Evolutionary conservation across 176 grass and related monocot species (phyloP).

Genomic region (Carex myosuroides): DNA sequence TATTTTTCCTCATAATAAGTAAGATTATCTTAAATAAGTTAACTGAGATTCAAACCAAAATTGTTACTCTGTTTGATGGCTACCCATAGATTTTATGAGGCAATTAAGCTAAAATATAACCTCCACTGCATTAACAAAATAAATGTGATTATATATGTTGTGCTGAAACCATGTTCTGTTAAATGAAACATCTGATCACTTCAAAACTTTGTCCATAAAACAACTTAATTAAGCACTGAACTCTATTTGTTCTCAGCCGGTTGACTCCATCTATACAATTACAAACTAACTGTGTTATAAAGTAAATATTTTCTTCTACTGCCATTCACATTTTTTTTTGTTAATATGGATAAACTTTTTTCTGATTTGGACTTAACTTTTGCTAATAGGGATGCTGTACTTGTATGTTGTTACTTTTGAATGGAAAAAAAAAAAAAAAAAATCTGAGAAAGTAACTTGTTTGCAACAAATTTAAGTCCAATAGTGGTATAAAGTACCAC

Average conservation of each 20-base stretch:
- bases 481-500: background rate
- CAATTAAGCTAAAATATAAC: background rate
- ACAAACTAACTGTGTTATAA: background rate
- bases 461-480: background rate
- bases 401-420: background rate
- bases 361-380: background rate
- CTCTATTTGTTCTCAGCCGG: background rate
- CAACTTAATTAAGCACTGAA: too few relatives aligned
- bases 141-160: background rate
- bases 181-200: background rate
- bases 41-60: background rate
- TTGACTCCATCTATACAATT: background rate
- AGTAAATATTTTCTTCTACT: background rate
- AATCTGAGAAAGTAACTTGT: background rate
- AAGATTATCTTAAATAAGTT: background rate
- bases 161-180: background rate
- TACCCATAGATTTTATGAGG: conserved; percentile 6
- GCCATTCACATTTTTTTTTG: too few relatives aligned
- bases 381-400: background rate
- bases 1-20: background rate
- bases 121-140: background rate
- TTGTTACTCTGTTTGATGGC: background rate
- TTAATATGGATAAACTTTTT: background rate
- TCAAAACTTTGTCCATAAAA: background rate
- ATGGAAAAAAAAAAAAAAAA: background rate